Base-by-base conservation (phyloP, 83 land plant species). In the Picea abies region DNA sequence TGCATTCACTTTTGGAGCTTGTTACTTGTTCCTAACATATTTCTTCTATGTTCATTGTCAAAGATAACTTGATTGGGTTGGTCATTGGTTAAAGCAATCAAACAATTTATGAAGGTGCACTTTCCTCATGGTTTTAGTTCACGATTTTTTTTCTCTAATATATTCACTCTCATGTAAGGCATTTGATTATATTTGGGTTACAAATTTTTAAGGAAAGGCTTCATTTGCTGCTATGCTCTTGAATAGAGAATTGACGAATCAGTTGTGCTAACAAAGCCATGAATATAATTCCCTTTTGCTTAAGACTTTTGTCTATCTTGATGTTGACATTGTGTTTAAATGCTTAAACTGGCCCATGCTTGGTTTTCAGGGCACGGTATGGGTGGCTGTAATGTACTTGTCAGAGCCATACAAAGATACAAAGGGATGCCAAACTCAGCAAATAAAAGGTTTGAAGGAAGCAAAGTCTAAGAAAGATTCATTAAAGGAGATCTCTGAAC, bases 401-500 rank as follows among this genome's bases (percentile, higher is more conserved):
- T 52, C 58, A 52, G 58, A 52, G 12, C 25, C 52, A 76, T 25
- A 75, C 5, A 47, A 75, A 75, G 78, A 75, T 49, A 75, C 26
- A 47, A 49, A 75, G 58, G 78, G 58, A 75, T 19, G 3, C 22
- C 52, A 10, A 49, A 75, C 11, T 49, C 78, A 75, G 32, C 78
- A 76, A 29, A 25, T 22, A 60, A 49, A 49, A 52, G 35, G 61
- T 76, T 49, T 52, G 4, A 76, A 76, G 78, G 78, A 52, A 76
- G 61, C 60, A 52, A 76, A 76, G 61, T 35, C 78, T 8, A 76
- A 76, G 78, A 76, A 52, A 76, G 61, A 76, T 52, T 76, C 26
- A 22, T 52, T 76, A 25, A 92, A 85, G 78, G 91, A 92, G 15
- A 72, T 83, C 25, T 12, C 85, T 47, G 96, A 93, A 83, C 91